Evolutionary conservation across 129 eudicot species (phyloP).

Genomic region (Mikania micrantha): DNA sequence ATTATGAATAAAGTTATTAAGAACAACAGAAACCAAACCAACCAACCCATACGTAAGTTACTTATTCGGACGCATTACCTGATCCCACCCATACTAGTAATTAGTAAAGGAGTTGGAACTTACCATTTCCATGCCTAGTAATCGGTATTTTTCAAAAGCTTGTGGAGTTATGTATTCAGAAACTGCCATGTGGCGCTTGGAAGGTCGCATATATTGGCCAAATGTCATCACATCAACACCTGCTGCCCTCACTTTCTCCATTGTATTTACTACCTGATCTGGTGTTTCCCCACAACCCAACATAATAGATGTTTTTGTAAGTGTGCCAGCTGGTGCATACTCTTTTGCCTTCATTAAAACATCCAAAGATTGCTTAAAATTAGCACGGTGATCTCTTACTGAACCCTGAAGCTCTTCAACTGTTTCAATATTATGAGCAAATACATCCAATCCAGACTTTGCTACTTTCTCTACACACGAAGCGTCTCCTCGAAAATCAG

Average conservation of each 20-base stretch:
- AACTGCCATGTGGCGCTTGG: conserved; percentile 97
- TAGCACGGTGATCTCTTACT: conserved; percentile 94
- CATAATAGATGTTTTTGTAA: conserved; percentile 96
- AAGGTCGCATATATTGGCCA: conserved; percentile 97
- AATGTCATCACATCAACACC: conserved; percentile 97
- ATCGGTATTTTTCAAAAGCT: conserved; percentile 85
- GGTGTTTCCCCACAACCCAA: conserved; percentile 99
- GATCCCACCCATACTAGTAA: background rate
- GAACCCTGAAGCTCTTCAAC: conserved; percentile 94
- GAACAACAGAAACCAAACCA: background rate
- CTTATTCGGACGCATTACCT: background rate
- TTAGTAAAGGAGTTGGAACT: conserved; percentile 24
- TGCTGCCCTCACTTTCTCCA: conserved; percentile 96
- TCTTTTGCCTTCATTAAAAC: conserved; percentile 83
- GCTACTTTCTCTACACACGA: conserved; percentile 93
- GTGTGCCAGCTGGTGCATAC: conserved; percentile 86
- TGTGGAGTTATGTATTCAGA: conserved; percentile 89
- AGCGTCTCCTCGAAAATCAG: conserved; percentile 88
- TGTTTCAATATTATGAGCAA: conserved; percentile 96
- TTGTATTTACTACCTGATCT: conserved; percentile 81
- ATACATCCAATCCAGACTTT: conserved; percentile 83
- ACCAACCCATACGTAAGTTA: background rate
- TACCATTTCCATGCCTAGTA: conserved; percentile 89
- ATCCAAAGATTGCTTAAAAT: conserved; percentile 83
- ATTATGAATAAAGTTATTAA: background rate